phyloP scores from a whole-genome alignment of 148 eudicot species.

The Vaccinium myrtillus region DNA sequence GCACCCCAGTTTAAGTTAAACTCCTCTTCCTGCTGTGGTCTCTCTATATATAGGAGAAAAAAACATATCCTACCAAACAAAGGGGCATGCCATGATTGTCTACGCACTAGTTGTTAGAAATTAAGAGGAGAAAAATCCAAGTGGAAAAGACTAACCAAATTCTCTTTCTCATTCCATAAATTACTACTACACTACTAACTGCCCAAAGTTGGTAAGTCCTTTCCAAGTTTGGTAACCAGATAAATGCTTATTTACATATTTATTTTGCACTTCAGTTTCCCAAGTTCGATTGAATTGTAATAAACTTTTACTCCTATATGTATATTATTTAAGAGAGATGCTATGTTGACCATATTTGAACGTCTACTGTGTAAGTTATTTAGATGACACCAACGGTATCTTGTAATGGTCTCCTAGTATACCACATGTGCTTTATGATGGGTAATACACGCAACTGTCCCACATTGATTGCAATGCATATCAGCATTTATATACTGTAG shows the following conservation, averaged over 20 bases:
- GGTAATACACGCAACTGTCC: neutral
- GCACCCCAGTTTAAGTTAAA: too few species aligned
- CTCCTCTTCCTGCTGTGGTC: neutral
- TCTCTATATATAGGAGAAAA: neutral
- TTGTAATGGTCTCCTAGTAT: neutral
- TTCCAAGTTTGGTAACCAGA: constrained; percentile 10
- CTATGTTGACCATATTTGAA: neutral
- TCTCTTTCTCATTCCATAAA: neutral
- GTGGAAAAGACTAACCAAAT: neutral
- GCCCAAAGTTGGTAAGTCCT: neutral
- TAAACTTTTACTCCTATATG: neutral
- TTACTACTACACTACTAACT: neutral
- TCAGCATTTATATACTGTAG: too few species aligned
- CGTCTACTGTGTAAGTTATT: neutral
- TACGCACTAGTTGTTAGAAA: neutral
- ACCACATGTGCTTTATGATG: neutral
- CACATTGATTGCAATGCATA: neutral
- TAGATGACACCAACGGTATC: neutral
- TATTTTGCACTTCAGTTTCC: neutral
- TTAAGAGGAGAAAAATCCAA: neutral
- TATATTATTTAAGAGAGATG: neutral
- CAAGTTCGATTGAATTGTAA: neutral
- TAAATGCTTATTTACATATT: neutral
- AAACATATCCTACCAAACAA: neutral
- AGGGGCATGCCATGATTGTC: constrained; percentile 5